Conservation (phyloP, 257 asterid species). For the Eustoma russellianum region DNA sequence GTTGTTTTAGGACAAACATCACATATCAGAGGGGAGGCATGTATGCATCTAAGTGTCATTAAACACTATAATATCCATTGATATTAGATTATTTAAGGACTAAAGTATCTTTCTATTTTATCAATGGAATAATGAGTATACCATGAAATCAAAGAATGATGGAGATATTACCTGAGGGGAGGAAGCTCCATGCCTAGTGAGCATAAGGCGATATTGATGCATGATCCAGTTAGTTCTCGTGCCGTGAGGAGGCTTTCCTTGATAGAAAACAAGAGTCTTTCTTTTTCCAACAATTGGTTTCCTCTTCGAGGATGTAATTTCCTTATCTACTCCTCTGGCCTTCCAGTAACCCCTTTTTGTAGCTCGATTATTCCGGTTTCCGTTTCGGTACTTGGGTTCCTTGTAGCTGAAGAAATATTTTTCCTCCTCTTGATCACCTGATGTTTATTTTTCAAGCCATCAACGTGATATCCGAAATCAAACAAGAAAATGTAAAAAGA, state of each 20-base stretch:
- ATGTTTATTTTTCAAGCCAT: too few species aligned
- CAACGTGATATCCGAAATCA: too few species aligned
- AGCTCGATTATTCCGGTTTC: conserved; percentile 15
- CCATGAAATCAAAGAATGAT: too few species aligned
- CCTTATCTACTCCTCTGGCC: conserved; percentile 32
- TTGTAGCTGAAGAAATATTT: conserved; percentile 46
- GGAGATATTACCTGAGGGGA: conserved; percentile 8
- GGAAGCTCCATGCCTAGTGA: conserved; percentile 10
- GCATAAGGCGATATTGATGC: conserved; percentile 53
- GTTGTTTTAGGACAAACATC: too few species aligned
- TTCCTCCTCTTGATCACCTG: conserved; percentile 49
- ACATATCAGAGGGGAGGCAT: too few species aligned
- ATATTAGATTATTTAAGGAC: too few species aligned
- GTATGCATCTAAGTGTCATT: too few species aligned
- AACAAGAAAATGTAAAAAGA: too few species aligned
- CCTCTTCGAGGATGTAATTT: conserved; percentile 25
- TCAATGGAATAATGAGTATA: too few species aligned
- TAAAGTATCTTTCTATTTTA: too few species aligned
- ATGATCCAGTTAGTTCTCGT: conserved; percentile 47
- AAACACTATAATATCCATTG: too few species aligned
- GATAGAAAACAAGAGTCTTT: conserved; percentile 45
- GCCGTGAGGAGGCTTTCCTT: conserved; percentile 30
- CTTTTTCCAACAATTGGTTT: conserved; percentile 48
- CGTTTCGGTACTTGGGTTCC: conserved; percentile 22
- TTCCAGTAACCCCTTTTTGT: conserved; percentile 54